Evolutionary conservation across 371 early-diverging fungal species (phyloP).

Genomic region (Mortierella sp.): DNA sequence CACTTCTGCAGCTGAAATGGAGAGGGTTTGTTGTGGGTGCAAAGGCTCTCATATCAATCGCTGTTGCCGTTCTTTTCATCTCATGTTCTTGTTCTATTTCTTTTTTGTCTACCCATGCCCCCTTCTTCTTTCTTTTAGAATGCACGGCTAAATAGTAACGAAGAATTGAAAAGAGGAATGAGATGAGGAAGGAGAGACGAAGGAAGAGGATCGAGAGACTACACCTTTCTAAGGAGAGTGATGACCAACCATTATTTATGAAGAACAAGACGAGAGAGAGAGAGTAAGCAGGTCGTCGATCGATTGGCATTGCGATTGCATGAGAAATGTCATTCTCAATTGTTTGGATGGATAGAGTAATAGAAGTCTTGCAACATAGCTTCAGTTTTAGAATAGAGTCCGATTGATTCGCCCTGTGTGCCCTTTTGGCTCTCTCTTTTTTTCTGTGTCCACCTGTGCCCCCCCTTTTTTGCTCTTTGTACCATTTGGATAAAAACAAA

Average conservation of each 20-base stretch:
- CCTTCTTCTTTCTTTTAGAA: constrained; percentile 3
- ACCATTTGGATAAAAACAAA: not conserved
- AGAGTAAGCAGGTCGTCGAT: not conserved
- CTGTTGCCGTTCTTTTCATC: not conserved
- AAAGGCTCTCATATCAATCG: not conserved
- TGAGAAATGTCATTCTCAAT: not conserved
- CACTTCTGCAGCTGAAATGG: not conserved
- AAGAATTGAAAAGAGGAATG: not conserved
- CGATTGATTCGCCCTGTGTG: constrained; percentile 6
- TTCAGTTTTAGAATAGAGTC: not conserved
- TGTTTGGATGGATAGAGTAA: not conserved
- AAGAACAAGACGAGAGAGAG: not conserved
- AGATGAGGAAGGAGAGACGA: not conserved
- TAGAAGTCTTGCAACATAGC: not conserved
- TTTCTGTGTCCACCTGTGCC: constrained; percentile 3
- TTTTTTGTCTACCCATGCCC: not conserved
- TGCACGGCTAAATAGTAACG: too few relatives aligned
- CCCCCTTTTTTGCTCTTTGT: constrained; percentile 4
- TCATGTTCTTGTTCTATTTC: not conserved
- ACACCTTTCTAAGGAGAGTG: not conserved
- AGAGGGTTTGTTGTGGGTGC: not conserved
- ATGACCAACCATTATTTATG: not conserved
- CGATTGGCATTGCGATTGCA: not conserved
- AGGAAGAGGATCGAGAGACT: not conserved
- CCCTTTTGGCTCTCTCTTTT: not conserved